Evolutionary conservation across 441 rosid genomes (phyloP).

Genomic region (Jatropha multifida): DNA sequence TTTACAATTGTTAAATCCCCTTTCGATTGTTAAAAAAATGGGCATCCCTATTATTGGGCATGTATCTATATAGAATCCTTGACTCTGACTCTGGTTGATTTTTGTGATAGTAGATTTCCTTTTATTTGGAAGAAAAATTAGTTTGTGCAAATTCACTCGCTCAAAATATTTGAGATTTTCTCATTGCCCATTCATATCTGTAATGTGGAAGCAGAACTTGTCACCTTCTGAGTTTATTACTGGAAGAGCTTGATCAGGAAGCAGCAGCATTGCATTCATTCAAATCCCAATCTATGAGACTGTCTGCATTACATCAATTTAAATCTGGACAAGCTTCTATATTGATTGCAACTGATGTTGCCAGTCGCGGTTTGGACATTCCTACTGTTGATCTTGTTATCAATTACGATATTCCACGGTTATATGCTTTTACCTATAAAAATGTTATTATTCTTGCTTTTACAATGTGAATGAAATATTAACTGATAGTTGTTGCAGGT

Average conservation of each 20-base stretch:
- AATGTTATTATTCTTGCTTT: neutral
- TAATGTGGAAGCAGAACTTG: constrained; percentile 54
- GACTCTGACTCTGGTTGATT: neutral
- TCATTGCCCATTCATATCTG: constrained; percentile 6
- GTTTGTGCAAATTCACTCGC: neutral
- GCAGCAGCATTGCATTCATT: constrained; percentile 74
- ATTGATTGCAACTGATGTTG: constrained; percentile 93
- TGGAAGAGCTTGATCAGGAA: constrained; percentile 86
- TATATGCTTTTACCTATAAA: neutral
- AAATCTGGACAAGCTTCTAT: constrained; percentile 81
- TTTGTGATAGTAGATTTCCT: neutral
- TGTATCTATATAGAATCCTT: neutral
- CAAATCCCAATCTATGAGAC: constrained; percentile 77
- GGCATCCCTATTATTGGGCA: neutral
- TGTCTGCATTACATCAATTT: constrained; percentile 75
- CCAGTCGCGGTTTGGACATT: constrained; percentile 94
- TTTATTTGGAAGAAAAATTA: neutral
- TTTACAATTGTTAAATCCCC: neutral
- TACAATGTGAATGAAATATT: constrained; percentile 2
- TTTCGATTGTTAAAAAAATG: neutral
- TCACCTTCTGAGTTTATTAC: constrained; percentile 66
- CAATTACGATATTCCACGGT: constrained; percentile 96
- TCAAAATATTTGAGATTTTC: neutral
- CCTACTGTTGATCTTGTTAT: constrained; percentile 94
- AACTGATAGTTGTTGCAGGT: constrained; percentile 39